Evolutionary conservation across 2,329 filamentous ascomycete species (phyloP), one percentile per base, ranked within the genome.

Genomic region (Alternaria longipes): DNA sequence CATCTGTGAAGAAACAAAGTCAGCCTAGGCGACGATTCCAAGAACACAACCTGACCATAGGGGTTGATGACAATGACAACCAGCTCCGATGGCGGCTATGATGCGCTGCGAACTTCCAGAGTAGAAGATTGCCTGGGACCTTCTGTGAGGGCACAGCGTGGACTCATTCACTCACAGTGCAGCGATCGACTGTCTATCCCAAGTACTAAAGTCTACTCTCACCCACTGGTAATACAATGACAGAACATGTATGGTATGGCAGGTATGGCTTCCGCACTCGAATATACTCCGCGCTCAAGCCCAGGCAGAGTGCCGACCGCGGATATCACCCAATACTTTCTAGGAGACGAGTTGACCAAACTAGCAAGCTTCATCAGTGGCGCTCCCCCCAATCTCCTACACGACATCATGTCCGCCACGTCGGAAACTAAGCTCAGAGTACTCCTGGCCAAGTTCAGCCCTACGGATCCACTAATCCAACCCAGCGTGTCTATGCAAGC

Each of bases 291-390:
- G 2, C 53, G 41, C 9, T 28, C 53, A 14, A 55, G 16, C 18
- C 41, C 53, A 26, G 41, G 53, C 11, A 18, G 16, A 3, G 42
- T 36, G 3, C 52, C 52, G 18, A 54, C 40, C 28, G 40, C 40
- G 36, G 26, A 54, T 8, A 36, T 38, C 6, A 9, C 18, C 2
- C 52, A 54, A 46, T 34, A 24, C 40, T 54, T 26, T 12, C 14
- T 45, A 20, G 40, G 32, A n/a, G 28, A 54, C 1, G 28, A 42
- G 3, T 28, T 54, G 8, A 36, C 14, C 18, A 54, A 20, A 14
- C 8, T 54, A n/a, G 52, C 52, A 28, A 40, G 18, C 20, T 54
- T 54, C 52, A 46, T 54, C 28, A 45, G 26, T 4, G 20, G 18
- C 11, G 52, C 41, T 32, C 46, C 46, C 9, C 46, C 46, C 0